Base-by-base conservation (phyloP, 805 yeast genomes). In the Kluyveromyces starmeri region DNA sequence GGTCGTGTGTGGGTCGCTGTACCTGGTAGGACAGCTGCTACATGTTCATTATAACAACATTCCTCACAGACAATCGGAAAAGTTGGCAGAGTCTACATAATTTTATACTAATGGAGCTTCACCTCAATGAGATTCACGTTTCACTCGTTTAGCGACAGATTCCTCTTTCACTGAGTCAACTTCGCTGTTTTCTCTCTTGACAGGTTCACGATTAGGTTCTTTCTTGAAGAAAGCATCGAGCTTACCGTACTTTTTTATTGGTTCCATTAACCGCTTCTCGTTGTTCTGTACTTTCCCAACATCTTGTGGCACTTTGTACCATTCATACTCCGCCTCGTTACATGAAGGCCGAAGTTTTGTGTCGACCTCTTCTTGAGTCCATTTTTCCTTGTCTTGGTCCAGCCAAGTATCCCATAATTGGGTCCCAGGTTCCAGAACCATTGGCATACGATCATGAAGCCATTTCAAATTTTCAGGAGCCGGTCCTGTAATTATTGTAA, bases 401-500 rank as follows among this genome's bases (percentile, higher is more conserved):
- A 85, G 55, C 95, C 95, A 88, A 3, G 51, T 46, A 4, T 67
- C 51, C 71, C 88, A 75, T 26, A 67, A 71, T n/a, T 61, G 44
- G 0, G 75, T 57, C 0, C 71, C 75, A 0, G 84, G 83, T 19
- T 62, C 67, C 5, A 85, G 37, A 10, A 84, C 67, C 2, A 81
- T 63, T 0, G 96, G 96, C 75, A 84, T 83, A 17, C 96, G 64
- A 1, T 61, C 56, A 52, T 88, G 96, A 3, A 88, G 55, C 82
- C 85, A 78, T 27, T 62, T 55, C 42, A 86, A 42, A 29, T 70
- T 70, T 24, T 66, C 55, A 0, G 78, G 70, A 0, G 94, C 89
- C 1, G 73, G 71, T 0, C 82, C 80, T 0, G 96, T 88, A 1
- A 84, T 65, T 1, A 88, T 73, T 0, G 94, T 74, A 46, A 70